Evolutionary conservation across 345 rosid genomes (phyloP).

Genomic region (Nasturtium officinale): DNA sequence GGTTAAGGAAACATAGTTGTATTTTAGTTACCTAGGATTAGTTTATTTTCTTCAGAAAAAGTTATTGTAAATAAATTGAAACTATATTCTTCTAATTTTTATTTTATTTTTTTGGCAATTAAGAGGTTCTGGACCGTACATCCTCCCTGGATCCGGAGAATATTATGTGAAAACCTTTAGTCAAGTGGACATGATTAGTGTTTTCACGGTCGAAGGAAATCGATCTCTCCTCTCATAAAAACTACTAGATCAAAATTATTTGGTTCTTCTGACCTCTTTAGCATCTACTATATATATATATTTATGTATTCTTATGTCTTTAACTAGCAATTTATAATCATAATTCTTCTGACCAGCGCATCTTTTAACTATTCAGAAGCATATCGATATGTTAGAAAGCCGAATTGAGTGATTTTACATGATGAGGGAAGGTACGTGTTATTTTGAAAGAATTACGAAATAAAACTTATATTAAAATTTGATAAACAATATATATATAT

Average conservation of each 20-base stretch:
- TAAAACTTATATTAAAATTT: background rate
- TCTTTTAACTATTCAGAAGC: background rate
- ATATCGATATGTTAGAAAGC: background rate
- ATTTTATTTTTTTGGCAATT: too few species aligned
- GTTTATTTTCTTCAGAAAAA: background rate
- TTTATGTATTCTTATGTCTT: background rate
- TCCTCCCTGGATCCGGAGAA: too few species aligned
- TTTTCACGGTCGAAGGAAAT: too few species aligned
- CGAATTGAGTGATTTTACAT: background rate
- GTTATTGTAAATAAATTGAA: background rate
- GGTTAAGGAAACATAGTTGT: background rate
- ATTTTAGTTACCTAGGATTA: background rate
- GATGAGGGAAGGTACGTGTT: background rate
- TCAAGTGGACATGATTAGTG: too few species aligned
- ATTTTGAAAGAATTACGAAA: constrained; percentile 3
- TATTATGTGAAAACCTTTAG: too few species aligned
- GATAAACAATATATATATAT: background rate
- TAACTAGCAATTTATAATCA: background rate
- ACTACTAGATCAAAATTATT: too few species aligned
- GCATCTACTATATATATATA: background rate
- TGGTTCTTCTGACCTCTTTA: too few species aligned
- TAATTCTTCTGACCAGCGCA: background rate
- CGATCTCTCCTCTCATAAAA: too few species aligned
- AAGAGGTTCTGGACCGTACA: too few species aligned
- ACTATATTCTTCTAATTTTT: background rate